Conservation (phyloP, 768 basidiomycete species). For the Boletus tylopilopsis region DNA sequence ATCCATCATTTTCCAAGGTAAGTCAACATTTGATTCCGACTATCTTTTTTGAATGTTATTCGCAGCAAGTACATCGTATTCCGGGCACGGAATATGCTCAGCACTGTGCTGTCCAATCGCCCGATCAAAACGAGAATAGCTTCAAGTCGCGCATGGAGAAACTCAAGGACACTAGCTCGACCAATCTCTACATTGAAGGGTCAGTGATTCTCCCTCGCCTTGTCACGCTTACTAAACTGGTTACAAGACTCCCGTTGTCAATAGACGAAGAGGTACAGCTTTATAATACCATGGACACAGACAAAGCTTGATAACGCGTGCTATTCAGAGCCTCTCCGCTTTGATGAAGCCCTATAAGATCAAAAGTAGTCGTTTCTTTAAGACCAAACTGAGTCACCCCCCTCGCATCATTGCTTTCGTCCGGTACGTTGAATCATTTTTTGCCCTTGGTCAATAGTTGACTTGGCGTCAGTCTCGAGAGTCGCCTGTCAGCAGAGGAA, state of each 20-base stretch:
- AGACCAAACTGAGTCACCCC: slow-evolving; percentile 70
- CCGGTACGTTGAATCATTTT: slow-evolving; percentile 41
- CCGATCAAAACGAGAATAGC: slow-evolving; percentile 34
- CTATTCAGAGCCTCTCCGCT: slow-evolving; percentile 51
- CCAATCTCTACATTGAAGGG: slow-evolving; percentile 83
- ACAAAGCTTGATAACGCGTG: not conserved
- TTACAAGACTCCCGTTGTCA: slow-evolving; percentile 57
- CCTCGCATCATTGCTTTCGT: slow-evolving; percentile 82
- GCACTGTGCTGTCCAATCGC: slow-evolving; percentile 17
- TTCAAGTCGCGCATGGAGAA: slow-evolving; percentile 84
- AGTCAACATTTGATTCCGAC: slow-evolving; percentile 2
- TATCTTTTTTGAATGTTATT: not conserved
- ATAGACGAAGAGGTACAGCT: slow-evolving; percentile 56
- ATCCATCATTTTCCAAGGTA: slow-evolving; percentile 87
- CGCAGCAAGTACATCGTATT: slow-evolving; percentile 72
- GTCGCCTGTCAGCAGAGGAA: slow-evolving; percentile 68
- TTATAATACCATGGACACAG: not conserved
- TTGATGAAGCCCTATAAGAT: slow-evolving; percentile 70
- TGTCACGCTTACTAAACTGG: not conserved
- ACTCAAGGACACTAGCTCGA: slow-evolving; percentile 60
- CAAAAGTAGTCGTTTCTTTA: slow-evolving; percentile 75
- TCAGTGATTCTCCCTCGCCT: slow-evolving; percentile 20
- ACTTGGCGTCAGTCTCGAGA: slow-evolving; percentile 47
- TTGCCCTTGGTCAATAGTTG: not conserved
- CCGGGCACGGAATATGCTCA: slow-evolving; percentile 68